Base-by-base conservation (phyloP, 805 yeast genomes). In the Ascoidea rubescens region DNA sequence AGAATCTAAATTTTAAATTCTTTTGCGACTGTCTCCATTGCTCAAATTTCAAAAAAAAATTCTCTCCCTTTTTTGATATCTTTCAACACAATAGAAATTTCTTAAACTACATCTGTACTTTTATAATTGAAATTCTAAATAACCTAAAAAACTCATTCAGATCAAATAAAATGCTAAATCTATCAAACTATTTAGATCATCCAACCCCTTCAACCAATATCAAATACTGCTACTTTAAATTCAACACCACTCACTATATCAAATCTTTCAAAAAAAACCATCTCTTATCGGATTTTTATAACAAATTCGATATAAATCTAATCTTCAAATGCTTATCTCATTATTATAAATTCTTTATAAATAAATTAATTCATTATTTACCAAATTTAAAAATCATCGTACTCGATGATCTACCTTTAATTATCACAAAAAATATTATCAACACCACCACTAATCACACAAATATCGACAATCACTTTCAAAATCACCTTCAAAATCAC, bases 371-470 rank as follows among this genome's bases (percentile, higher is more conserved):
- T 10, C 8, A 14, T 37, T 10, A 37, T 10, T 8, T 14, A 37
- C 43, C 43, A 37, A 37, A 37, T 37, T 2, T 37, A 37, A 37
- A 10, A 14, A 37, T 37, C 14, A 10, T 37, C 8, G 43, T 37
- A 10, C 8, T 37, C 14, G 43, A 37, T 37, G 43, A 37, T 37
- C 14, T 37, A 37, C 43, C 43, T 10, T 4, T 37, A 37, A 37
- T 37, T 37, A 37, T 37, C 74, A 21, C 28, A 21, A 21, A 21
- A 21, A 21, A 21, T 21, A 21, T 21, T 21, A 21, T 21, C 28
- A 21, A 21, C 28, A 21, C 28, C 28, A 21, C 28, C 28, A 21
- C 28, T 21, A 21, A 21, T 21, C 28, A 21, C 2, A 21, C 28
- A 21, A 21, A 21, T 21, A 21, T 21, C 28, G 3, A 21, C 28